Conservation (phyloP, 2,329 filamentous ascomycete species). For the Fusarium palustre region DNA sequence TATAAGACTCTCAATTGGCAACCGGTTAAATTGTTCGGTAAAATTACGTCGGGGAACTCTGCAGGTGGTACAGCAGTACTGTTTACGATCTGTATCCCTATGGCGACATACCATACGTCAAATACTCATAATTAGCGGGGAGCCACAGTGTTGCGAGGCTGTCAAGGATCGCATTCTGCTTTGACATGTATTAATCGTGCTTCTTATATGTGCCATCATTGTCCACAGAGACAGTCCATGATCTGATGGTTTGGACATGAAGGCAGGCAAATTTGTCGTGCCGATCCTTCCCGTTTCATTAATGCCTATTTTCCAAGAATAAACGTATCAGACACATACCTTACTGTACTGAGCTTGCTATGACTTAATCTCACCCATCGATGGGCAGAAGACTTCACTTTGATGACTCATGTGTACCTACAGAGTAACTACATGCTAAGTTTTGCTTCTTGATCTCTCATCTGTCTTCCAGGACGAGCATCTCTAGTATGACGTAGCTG, state of each 20-base stretch:
- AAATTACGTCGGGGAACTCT: background rate
- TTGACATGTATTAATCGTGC: background rate
- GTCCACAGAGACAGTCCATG: background rate
- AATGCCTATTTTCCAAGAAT: fast-evolving
- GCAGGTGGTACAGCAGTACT: background rate
- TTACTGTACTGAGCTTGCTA: background rate
- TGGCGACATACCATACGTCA: background rate
- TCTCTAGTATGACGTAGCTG: background rate
- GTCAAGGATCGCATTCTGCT: background rate
- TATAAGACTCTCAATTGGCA: background rate
- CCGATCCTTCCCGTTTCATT: fast-evolving
- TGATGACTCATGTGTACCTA: background rate
- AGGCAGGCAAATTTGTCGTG: background rate
- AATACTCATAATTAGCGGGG: background rate
- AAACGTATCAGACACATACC: fast-evolving
- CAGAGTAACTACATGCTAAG: too few relatives aligned
- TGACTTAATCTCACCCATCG: background rate
- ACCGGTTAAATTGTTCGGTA: conserved; percentile 20
- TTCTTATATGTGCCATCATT: background rate
- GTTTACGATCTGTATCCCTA: background rate
- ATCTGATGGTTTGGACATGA: background rate
- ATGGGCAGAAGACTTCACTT: background rate
- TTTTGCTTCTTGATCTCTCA: background rate
- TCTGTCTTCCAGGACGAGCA: background rate
- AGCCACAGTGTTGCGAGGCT: background rate